phyloP scores from a whole-genome alignment of 2,329 filamentous ascomycete species.

The Fusarium annulatum region DNA sequence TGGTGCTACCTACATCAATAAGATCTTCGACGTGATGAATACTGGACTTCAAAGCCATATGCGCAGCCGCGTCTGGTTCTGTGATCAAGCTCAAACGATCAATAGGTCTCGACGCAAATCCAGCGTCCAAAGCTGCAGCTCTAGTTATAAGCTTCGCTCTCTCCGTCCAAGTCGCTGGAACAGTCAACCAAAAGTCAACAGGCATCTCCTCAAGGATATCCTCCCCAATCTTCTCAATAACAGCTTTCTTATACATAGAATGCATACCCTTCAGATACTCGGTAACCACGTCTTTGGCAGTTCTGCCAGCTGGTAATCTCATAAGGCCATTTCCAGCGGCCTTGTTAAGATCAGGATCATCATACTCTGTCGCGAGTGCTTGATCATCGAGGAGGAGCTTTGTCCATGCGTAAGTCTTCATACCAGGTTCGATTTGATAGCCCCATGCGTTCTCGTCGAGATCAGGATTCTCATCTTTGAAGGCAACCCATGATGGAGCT shows the following conservation, averaged over 20 bases:
- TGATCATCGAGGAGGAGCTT: not conserved
- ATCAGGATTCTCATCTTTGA: not conserved
- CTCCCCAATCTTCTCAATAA: rapidly evolving
- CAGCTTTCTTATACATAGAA: not conserved
- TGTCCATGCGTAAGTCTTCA: not conserved
- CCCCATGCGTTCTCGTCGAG: not conserved
- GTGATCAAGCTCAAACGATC: not conserved
- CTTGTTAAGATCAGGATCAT: not conserved
- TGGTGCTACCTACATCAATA: not conserved
- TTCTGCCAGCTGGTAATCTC: not conserved
- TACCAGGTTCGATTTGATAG: not conserved
- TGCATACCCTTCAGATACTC: not conserved
- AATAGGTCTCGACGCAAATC: not conserved
- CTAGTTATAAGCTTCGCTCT: not conserved
- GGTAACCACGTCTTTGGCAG: not conserved
- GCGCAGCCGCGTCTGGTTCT: not conserved
- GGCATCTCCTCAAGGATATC: not conserved
- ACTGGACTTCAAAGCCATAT: not conserved
- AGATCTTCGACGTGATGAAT: not conserved
- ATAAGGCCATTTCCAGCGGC: not conserved
- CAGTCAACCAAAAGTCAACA: not conserved
- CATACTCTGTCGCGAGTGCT: not conserved
- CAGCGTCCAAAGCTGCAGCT: not conserved
- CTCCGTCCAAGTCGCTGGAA: not conserved
- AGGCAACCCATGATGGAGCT: not conserved